Conservation (phyloP, 176 grass and related monocot species). For the Urochloa ruziziensis region DNA sequence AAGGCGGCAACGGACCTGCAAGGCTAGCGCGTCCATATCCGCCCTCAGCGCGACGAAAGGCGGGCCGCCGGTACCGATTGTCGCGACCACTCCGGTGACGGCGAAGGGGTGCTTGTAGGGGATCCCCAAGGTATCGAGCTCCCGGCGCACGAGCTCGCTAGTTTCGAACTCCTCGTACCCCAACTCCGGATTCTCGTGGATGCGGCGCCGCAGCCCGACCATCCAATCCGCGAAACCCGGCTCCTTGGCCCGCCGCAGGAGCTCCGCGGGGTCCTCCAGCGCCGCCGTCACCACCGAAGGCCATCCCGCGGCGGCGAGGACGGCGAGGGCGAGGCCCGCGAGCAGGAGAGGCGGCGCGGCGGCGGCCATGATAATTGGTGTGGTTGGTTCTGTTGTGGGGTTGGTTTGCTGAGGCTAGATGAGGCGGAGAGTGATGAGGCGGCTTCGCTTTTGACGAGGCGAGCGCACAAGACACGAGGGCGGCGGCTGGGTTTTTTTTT, state of each 20-base stretch:
- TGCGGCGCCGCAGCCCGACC: slow-evolving; percentile 72
- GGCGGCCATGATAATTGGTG: slow-evolving; percentile 26
- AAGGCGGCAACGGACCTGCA: slow-evolving; percentile 52
- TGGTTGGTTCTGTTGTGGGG: neutral
- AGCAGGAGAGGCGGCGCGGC: slow-evolving; percentile 13
- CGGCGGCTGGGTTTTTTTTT: neutral
- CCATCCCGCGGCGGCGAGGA: neutral
- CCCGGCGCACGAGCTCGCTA: slow-evolving; percentile 76
- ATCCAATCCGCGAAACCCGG: slow-evolving; percentile 71
- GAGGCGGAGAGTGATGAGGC: neutral
- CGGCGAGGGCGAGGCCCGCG: neutral
- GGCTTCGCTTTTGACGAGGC: neutral
- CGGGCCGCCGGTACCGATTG: slow-evolving; percentile 66
- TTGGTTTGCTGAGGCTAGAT: neutral
- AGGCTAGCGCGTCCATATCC: slow-evolving; percentile 91
- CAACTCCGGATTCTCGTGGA: slow-evolving; percentile 93
- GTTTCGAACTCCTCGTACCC: slow-evolving; percentile 83
- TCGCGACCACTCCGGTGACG: slow-evolving; percentile 79
- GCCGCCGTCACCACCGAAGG: neutral
- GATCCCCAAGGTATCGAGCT: slow-evolving; percentile 75
- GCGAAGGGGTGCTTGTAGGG: slow-evolving; percentile 70
- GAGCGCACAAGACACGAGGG: neutral
- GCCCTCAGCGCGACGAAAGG: slow-evolving; percentile 83
- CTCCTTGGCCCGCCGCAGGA: slow-evolving; percentile 69
- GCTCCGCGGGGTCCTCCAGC: slow-evolving; percentile 32